A percentile compares a stretch with the other conserved stretches of the same genome.
Conservation (phyloP, 257 asterid genomes). For the Thymus mandschuricus region DNA sequence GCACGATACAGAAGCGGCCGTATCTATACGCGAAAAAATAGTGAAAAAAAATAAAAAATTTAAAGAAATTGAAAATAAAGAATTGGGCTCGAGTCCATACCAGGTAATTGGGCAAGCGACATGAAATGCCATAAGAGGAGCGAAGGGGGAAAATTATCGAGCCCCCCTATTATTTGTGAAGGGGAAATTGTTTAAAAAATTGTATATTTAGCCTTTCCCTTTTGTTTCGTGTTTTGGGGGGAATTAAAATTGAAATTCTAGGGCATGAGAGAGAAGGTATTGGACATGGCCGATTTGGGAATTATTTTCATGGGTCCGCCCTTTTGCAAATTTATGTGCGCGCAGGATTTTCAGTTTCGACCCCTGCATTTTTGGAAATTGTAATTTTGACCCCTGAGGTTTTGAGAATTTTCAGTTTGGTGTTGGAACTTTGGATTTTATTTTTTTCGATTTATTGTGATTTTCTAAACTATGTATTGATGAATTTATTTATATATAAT, state of each 20-base stretch:
- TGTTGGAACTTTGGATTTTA: neutral
- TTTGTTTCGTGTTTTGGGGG: neutral
- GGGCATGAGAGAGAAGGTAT: slow-evolving; percentile 23
- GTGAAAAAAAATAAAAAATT: neutral
- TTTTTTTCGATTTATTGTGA: neutral
- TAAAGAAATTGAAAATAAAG: neutral
- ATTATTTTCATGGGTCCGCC: slow-evolving; percentile 14
- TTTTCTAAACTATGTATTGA: neutral
- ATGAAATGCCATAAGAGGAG: slow-evolving; percentile 77
- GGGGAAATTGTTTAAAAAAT: slow-evolving; percentile 1
- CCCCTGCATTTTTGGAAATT: slow-evolving; percentile 20
- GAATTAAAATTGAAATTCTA: slow-evolving; percentile 25
- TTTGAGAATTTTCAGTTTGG: neutral
- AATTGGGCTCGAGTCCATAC: slow-evolving; percentile 41
- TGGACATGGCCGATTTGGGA: slow-evolving; percentile 25
- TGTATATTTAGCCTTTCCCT: neutral
- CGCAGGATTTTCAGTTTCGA: slow-evolving; percentile 14
- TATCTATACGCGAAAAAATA: slow-evolving; percentile 1
- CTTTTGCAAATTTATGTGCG: slow-evolving; percentile 1
- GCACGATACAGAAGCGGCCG: slow-evolving; percentile 6
- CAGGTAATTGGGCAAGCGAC: slow-evolving; percentile 99
- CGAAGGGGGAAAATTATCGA: slow-evolving; percentile 18
- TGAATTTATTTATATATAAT: too few species aligned
- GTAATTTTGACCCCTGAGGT: neutral
- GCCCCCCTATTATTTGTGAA: slow-evolving; percentile 19